Base-by-base conservation (phyloP, 352 stramenopile species). In the Globisporangium echinulatum region DNA sequence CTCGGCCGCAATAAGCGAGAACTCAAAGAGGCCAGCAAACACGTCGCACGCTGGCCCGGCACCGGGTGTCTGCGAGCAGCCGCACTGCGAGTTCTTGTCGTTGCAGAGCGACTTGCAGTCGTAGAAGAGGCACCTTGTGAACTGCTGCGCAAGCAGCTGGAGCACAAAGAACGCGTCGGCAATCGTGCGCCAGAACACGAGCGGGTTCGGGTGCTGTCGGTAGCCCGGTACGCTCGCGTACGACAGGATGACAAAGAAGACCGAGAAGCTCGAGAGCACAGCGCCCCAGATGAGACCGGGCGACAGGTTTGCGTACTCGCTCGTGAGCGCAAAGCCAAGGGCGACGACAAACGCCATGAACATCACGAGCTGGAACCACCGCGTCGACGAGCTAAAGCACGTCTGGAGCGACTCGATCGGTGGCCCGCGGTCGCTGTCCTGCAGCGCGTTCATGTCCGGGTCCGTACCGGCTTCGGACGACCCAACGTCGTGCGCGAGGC, bases 101-200 rank as follows among this genome's bases (percentile, higher is more conserved):
- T 72, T 88, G 54, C 85, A 95, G 11, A 95, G 77, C 58, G 85
- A 75, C 44, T 79, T 79, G 67, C 85, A 95, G 66, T 90, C 69
- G 63, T 82, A 91, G 64, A 87, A 91, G 44, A 92, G 58, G 54
- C 79, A 90, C 49, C 83, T 79, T 59, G 85, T 70, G 63, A 93
- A 93, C 59, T 92, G 82, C 61, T 94, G 82, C 52, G 79, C 74
- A 55, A 94, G 63, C 2, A 96, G 65, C 63, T 92, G 84, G 40
- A 92, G 63, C 62, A 93, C 84, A 63, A 94, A 94, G 17, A 92
- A 71, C 15, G 78, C 77, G 66, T 96, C 86, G 25, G 82, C 82
- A 62, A 96, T 93, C 14, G 84, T 90, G 52, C 84, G 81, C 82
- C 83, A 96, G 62, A 96, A 96, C 36, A 96, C 83, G 52, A 96